Evolutionary conservation across 176 grass and related monocot species (phyloP).

Genomic region (Raddia guianensis): DNA sequence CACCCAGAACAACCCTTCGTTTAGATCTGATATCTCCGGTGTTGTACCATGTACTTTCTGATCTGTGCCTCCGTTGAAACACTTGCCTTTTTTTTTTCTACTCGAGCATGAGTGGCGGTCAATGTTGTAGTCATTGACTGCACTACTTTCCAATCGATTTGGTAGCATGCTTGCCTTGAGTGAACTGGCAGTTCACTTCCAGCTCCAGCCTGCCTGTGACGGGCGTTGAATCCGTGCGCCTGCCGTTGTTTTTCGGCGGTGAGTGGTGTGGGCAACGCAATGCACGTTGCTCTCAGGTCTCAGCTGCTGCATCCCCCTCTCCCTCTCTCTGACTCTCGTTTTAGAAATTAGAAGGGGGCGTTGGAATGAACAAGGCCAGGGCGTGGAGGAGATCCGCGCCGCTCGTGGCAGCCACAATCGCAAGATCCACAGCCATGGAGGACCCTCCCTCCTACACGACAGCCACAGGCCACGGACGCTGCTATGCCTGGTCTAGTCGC

Average conservation of each 20-base stretch:
- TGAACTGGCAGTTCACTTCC: not conserved
- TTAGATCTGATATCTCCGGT: not conserved
- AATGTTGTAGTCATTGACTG: too few species aligned
- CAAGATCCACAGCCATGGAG: too few species aligned
- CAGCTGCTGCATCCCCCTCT: too few species aligned
- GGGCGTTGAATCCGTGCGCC: not conserved
- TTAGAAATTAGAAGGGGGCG: too few species aligned
- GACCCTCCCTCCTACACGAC: not conserved
- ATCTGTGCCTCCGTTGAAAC: not conserved
- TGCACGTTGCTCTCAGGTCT: slow-evolving; percentile 4
- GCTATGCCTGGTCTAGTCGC: too few species aligned
- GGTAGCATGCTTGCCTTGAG: not conserved
- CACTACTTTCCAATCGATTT: not conserved
- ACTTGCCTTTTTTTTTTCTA: not conserved
- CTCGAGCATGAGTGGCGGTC: not conserved
- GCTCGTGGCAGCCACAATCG: not conserved
- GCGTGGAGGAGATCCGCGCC: not conserved
- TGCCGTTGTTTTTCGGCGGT: slow-evolving; percentile 1
- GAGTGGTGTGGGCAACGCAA: not conserved
- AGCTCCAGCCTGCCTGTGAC: not conserved
- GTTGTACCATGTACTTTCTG: not conserved
- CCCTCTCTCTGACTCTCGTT: too few species aligned
- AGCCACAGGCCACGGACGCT: not conserved
- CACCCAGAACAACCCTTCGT: not conserved
- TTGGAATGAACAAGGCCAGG: not conserved